phyloP scores from a whole-genome alignment of 73 alveolate genomes.

The Blepharisma stoltei region DNA sequence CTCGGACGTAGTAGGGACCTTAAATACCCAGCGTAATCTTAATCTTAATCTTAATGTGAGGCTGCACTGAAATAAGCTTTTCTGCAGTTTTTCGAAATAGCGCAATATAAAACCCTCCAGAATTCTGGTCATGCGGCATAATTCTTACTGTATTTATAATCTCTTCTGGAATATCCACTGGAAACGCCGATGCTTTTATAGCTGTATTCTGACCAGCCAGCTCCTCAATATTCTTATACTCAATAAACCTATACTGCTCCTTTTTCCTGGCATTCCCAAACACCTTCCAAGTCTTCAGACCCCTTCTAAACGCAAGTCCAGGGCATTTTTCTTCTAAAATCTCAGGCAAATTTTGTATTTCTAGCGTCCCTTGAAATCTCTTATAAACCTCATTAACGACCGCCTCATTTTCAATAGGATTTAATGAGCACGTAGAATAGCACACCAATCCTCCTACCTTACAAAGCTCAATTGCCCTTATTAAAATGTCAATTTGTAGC shows the following conservation, averaged over 20 bases:
- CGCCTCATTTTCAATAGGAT: slow-evolving; percentile 99
- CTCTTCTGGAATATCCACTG: not conserved
- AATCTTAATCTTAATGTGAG: no score
- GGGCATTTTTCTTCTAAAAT: slow-evolving; percentile 51
- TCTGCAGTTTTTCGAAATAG: slow-evolving; percentile 70
- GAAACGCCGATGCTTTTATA: slow-evolving; percentile 14
- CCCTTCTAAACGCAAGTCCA: slow-evolving; percentile 75
- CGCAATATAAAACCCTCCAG: slow-evolving; percentile 95
- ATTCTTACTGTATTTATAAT: slow-evolving; percentile 84
- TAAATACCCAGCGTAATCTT: no score
- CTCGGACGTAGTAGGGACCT: no score
- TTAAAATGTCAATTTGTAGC: slow-evolving; percentile 80
- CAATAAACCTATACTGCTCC: slow-evolving; percentile 27
- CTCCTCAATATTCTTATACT: not conserved
- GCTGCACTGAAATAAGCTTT: slow-evolving; percentile 45
- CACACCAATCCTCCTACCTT: slow-evolving; percentile 93
- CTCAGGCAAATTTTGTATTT: slow-evolving; percentile 69
- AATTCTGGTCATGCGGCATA: slow-evolving; percentile 93
- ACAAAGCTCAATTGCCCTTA: slow-evolving; percentile 80
- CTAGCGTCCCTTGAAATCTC: slow-evolving; percentile 64
- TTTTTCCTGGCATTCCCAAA: slow-evolving; percentile 50
- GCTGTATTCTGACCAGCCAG: not conserved
- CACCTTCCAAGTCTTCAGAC: slow-evolving; percentile 83
- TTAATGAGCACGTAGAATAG: slow-evolving; percentile 98
- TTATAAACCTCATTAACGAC: slow-evolving; percentile 81